phyloP scores from a whole-genome alignment of 768 basidiomycete genomes.

The Fomitopsis pulvina region DNA sequence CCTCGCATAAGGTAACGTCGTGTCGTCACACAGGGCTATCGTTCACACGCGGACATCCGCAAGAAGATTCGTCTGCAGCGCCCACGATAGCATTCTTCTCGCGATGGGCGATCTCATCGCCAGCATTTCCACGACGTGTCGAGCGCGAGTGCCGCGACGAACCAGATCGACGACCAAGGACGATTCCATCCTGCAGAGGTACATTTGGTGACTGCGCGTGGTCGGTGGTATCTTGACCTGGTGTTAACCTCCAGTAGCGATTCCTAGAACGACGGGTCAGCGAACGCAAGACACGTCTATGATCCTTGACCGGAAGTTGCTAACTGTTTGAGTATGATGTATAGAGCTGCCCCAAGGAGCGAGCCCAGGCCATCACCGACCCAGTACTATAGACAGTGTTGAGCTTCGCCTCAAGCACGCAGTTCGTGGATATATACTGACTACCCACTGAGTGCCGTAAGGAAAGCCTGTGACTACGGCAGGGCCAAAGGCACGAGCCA shows the following conservation, averaged over 20 bases:
- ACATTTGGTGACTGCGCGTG: slow-evolving; percentile 34
- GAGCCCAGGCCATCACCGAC: slow-evolving; percentile 64
- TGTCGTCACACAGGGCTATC: background rate
- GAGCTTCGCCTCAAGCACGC: background rate
- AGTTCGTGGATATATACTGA: slow-evolving; percentile 24
- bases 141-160: background rate
- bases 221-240: slow-evolving; percentile 38
- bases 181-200: slow-evolving; percentile 19
- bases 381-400: slow-evolving; percentile 47
- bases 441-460: slow-evolving; percentile 51
- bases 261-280: background rate
- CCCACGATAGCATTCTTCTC: background rate
- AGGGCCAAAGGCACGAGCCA: slow-evolving; percentile 65
- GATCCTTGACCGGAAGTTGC: slow-evolving; percentile 6
- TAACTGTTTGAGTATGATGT: slow-evolving; percentile 47
- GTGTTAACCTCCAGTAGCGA: slow-evolving; percentile 47
- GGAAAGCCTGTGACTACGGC: slow-evolving; percentile 61
- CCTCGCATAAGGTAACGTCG: background rate
- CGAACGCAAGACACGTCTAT: background rate
- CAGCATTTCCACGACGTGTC: background rate
- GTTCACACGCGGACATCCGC: background rate
- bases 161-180: background rate
- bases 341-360: slow-evolving; percentile 51
- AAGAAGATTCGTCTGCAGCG: background rate
- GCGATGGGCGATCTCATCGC: background rate